These are phyloP conservation scores for Metrosideros polymorpha DNA, from an alignment of 441 rosid genomes.

Conservation along the genomic window DNA sequence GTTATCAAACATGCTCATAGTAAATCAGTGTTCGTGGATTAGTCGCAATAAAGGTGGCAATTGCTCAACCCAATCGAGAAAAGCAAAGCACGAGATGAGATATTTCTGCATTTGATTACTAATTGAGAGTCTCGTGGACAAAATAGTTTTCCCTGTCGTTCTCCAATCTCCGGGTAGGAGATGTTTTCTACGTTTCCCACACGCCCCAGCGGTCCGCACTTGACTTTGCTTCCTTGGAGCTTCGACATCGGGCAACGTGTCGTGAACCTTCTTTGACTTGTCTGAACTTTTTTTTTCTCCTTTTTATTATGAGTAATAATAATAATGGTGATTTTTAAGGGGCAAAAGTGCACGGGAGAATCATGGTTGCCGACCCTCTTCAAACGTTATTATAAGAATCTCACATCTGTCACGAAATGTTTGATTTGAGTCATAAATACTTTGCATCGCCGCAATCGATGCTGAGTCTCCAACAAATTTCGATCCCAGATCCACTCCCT, in stretches of 20 bases:
- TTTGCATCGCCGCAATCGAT: fast-evolving
- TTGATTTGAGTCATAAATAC: fast-evolving
- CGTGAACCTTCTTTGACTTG: neutral
- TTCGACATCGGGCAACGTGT: neutral
- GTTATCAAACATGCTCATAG: neutral
- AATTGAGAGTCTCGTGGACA: neutral
- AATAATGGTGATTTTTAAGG: neutral
- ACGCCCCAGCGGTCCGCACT: neutral
- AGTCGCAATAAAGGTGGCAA: neutral
- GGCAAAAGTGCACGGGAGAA: neutral
- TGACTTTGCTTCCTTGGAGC: neutral
- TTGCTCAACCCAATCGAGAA: neutral
- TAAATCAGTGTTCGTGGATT: neutral
- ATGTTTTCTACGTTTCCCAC: neutral
- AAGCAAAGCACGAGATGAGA: neutral
- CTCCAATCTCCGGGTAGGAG: neutral
- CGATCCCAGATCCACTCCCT: fast-evolving
- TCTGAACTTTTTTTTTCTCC: neutral
- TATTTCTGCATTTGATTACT: neutral
- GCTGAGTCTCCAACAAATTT: neutral
- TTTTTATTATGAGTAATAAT: neutral
- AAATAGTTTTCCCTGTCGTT: neutral
- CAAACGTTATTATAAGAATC: neutral
- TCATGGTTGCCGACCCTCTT: fast-evolving
- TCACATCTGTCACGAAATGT: fast-evolving